Base-by-base conservation (phyloP, 192 early-diverging fungal genomes). In the Coemansia sp. region DNA sequence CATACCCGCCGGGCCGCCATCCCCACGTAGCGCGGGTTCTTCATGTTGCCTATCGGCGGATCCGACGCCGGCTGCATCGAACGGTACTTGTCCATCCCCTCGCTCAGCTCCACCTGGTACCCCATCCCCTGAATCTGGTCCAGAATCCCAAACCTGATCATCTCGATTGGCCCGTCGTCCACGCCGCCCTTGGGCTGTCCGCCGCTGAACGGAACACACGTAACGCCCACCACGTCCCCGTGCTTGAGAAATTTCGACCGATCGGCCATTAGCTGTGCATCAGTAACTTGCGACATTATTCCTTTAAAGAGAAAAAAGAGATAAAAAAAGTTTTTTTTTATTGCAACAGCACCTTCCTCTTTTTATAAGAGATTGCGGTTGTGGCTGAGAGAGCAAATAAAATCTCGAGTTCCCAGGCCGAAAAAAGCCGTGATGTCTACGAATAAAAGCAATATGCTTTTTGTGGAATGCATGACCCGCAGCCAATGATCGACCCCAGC, bases 111-210 rank as follows among this genome's bases (percentile, higher is more conserved):
- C 9, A 93, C 87, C 2, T 60, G 38, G 87, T 91, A 98, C 16
- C 87, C 90, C 55, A 98, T 82, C 32, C 71, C 79, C 60, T 87
- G 66, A 30, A 96, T 63, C 80, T 98, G 93, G 43, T 89, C 83
- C 45, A 91, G 65, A 12, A 98, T 65, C 43, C 93, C 93, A 64
- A 85, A 85, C 59, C 93, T 88, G 32, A 96, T 66, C 53, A 98
- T 75, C 56, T 84, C 83, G 11, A 87, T 75, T 6, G 93, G 93
- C 16, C 93, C 95, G 44, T 84, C 82, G 58, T 98, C 93, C 6
- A 94, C 93, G 53, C 95, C 95, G 50, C 82, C 82, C 69, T 87
- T 85, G 49, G 90, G 90, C 83, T 93, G 88, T 7, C 83, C 86
- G 23, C 82, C 84, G 64, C 82, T 85, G 65, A 91, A 91, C 23